Evolutionary conservation across 257 asterid species (phyloP), one percentile per base, ranked within the genome.

Genomic region (Avicennia marina): DNA sequence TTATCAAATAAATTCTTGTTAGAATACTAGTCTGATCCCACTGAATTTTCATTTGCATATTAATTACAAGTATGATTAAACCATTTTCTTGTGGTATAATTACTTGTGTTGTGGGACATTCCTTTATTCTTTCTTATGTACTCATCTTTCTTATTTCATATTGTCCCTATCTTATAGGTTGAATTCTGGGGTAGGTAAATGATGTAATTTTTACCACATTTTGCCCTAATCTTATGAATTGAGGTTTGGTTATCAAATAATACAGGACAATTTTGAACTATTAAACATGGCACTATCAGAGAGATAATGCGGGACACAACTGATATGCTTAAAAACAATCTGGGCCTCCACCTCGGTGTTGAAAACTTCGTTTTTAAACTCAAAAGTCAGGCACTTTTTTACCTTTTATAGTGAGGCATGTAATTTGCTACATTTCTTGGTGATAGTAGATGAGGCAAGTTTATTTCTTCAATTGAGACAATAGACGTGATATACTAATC

Each of bases 391-490:
- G 34, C 29, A 45, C 49, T 15, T 24, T 34, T 63, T 33, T 53
- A 21, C 31, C 4, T 11, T 32, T 31, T 22, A 38, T 46, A 40
- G 27, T 53, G 36, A 32, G 21, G 60, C 44, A n/a, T 16, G 25
- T 34, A 36, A 36, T 48, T 29, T 16, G 13, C 65, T 18, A 22
- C 1, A 49, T 13, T 38, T 68, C 24, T 25, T 55, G 16, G 22
- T 53, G 41, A 20, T 42, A 9, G 44, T 56, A 49, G 29, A 25
- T 41, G 54, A 52, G 39, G 43, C 34, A 29, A 12, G 40, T 36
- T 18, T 41, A 45, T 63, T 33, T 51, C 48, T 57, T 44, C 12
- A 27, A 58, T 44, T 64, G n/a, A 17, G 46, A 38, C 45, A 18
- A 19, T 58, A 15, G 43, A 22, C 19, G 33, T 17, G n/a, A 13